A percentile compares a stretch with the other conserved stretches of the same genome.
These are phyloP conservation scores for Auricularia cornea DNA, from an alignment of 768 basidiomycete genomes.

Conservation along the genomic window DNA sequence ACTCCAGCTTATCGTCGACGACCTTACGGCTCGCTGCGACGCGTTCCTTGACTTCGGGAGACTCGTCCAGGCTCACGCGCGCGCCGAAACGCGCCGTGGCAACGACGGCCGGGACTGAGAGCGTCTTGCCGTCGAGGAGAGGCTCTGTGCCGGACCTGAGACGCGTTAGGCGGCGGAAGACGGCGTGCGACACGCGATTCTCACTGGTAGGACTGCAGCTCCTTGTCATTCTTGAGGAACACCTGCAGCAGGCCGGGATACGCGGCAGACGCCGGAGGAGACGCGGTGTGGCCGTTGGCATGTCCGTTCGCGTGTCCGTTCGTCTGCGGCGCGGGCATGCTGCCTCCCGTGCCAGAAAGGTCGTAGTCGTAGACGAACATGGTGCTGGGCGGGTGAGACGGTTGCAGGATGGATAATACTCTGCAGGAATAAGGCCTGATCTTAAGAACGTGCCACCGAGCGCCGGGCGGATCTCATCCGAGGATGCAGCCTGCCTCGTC, in stretches of 20 bases:
- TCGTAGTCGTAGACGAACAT: too few relatives aligned
- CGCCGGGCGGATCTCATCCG: too few relatives aligned
- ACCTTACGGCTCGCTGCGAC: conserved; percentile 57
- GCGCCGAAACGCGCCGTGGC: conserved; percentile 61
- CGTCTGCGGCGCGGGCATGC: too few relatives aligned
- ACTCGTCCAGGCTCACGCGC: conserved; percentile 40
- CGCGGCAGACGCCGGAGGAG: not conserved
- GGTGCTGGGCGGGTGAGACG: too few relatives aligned
- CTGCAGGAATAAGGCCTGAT: too few relatives aligned
- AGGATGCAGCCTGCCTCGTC: too few relatives aligned
- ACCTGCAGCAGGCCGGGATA: not conserved
- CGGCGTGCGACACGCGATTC: not conserved
- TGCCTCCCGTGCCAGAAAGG: too few relatives aligned
- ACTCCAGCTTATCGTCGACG: conserved; percentile 57
- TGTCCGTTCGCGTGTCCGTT: not conserved
- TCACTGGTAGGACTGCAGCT: not conserved
- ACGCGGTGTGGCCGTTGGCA: not conserved
- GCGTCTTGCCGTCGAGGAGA: conserved; percentile 55
- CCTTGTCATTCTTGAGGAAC: not conserved
- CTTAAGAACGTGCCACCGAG: too few relatives aligned
- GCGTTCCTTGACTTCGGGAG: conserved; percentile 38
- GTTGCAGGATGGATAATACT: too few relatives aligned
- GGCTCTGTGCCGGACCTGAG: conserved; percentile 54
- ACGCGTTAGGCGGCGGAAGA: not conserved
- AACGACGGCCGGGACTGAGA: conserved; percentile 71